phyloP scores from a whole-genome alignment of 2,329 filamentous ascomycete genomes.

The Zasmidium citrigriseum region DNA sequence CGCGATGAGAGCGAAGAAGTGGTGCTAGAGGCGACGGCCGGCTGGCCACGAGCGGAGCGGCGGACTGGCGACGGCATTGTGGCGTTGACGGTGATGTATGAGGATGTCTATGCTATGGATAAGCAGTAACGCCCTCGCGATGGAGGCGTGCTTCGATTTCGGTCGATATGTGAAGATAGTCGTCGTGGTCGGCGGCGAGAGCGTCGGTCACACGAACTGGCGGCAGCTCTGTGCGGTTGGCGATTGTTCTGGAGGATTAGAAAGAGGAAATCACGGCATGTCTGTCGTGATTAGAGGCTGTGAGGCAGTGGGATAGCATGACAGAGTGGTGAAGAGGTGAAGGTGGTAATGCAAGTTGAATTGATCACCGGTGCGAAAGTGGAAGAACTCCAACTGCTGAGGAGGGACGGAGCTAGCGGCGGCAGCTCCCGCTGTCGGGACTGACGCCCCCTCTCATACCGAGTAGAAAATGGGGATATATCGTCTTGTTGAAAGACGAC shows the following conservation, averaged over 20 bases:
- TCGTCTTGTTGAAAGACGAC: not conserved
- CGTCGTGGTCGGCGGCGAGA: not conserved
- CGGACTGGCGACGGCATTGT: slow-evolving; percentile 33
- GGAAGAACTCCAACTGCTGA: too few relatives aligned
- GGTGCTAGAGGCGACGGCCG: slow-evolving; percentile 72
- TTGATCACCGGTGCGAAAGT: too few relatives aligned
- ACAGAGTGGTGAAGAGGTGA: not conserved
- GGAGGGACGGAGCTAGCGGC: too few relatives aligned
- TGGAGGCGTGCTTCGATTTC: not conserved
- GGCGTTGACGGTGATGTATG: not conserved
- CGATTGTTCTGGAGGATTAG: not conserved
- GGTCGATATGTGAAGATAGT: not conserved
- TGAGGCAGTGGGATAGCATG: not conserved
- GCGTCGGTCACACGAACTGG: not conserved
- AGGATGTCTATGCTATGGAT: not conserved
- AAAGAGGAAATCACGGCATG: not conserved
- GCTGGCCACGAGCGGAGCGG: slow-evolving; percentile 81
- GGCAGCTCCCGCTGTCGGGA: too few relatives aligned
- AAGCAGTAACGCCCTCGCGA: not conserved
- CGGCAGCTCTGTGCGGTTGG: not conserved
- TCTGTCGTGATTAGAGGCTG: not conserved
- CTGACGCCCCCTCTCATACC: too few relatives aligned
- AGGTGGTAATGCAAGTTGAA: not conserved
- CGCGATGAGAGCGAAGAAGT: slow-evolving; percentile 72
- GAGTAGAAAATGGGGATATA: not conserved